Percentiles rank a stretch among this genome's conserved stretches.
Evolutionary conservation across 352 stramenopile species (phyloP).

Genomic region (Aphanomyces cochlioides): DNA sequence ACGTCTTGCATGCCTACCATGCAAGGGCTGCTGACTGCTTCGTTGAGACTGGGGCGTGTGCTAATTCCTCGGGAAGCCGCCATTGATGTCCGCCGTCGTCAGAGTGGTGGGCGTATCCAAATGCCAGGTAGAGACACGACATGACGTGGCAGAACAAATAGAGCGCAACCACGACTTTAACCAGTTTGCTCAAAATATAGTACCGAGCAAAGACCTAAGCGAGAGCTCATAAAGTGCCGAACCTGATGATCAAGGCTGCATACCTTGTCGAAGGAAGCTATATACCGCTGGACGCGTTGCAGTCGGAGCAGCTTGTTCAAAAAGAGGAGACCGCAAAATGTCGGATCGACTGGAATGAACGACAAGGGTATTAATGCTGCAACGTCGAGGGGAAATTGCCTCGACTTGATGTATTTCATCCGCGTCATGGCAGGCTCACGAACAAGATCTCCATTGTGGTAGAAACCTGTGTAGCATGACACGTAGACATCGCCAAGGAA

Average conservation of each 20-base stretch:
- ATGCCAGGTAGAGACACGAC: slow-evolving; percentile 50
- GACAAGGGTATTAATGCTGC: slow-evolving; percentile 47
- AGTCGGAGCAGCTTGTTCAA: slow-evolving; percentile 57
- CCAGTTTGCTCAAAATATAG: slow-evolving; percentile 56
- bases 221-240: background rate
- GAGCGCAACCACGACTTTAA: slow-evolving; percentile 51
- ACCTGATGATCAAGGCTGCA: background rate
- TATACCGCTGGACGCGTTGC: background rate
- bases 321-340: slow-evolving; percentile 43
- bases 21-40: no score
- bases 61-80: background rate
- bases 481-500: slow-evolving; percentile 66
- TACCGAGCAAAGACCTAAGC: slow-evolving; percentile 47
- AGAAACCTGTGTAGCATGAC: slow-evolving; percentile 66
- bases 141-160: slow-evolving; percentile 54
- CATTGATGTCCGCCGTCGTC: slow-evolving; percentile 34
- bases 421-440: slow-evolving; percentile 49
- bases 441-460: slow-evolving; percentile 60
- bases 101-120: slow-evolving; percentile 50
- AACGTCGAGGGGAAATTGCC: slow-evolving; percentile 50
- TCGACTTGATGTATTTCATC: slow-evolving; percentile 53
- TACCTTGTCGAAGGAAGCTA: slow-evolving; percentile 13
- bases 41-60: background rate
- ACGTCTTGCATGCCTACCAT: no score
- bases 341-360: slow-evolving; percentile 30